Conservation (phyloP, 495 filamentous ascomycete genomes). For the Peziza echinospora region DNA sequence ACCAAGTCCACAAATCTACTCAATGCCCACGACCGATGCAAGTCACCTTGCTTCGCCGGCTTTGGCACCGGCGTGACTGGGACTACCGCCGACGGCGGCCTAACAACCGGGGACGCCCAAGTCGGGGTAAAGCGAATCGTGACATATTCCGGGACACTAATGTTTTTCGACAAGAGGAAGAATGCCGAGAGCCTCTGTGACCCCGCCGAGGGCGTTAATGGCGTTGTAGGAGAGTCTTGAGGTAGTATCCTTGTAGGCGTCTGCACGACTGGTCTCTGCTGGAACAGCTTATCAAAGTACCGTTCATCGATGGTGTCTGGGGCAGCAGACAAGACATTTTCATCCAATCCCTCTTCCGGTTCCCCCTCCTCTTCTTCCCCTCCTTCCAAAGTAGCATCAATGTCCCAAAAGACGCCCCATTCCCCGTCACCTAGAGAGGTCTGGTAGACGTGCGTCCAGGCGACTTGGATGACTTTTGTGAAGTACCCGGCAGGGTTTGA, state of each 20-base stretch:
- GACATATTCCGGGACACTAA: constrained; percentile 6
- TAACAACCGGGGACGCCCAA: constrained; percentile 8
- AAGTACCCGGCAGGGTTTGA: neutral
- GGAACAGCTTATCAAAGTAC: constrained; percentile 9
- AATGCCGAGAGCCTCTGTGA: constrained; percentile 3
- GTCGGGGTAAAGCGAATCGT: constrained; percentile 13
- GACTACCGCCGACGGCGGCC: neutral
- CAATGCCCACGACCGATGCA: constrained; percentile 16
- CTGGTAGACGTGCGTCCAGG: constrained; percentile 7
- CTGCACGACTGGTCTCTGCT: constrained; percentile 17
- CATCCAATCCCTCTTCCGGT: too few relatives aligned
- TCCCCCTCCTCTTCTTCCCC: too few relatives aligned
- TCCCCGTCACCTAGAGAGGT: constrained; percentile 8
- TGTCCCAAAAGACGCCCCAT: constrained; percentile 18
- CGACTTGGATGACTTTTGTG: constrained; percentile 16
- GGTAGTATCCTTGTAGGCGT: constrained; percentile 15
- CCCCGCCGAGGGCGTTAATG: neutral
- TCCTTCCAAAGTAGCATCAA: too few relatives aligned
- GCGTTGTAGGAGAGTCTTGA: constrained; percentile 4
- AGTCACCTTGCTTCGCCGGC: constrained; percentile 1
- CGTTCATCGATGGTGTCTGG: constrained; percentile 12
- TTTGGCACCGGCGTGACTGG: neutral
- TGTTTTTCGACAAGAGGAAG: constrained; percentile 11
- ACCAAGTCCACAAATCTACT: constrained; percentile 13
- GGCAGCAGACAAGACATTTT: constrained; percentile 14